Evolutionary conservation across 208 protist genomes (phyloP).

Genomic region (Acanthamoeba lenticulata): DNA sequence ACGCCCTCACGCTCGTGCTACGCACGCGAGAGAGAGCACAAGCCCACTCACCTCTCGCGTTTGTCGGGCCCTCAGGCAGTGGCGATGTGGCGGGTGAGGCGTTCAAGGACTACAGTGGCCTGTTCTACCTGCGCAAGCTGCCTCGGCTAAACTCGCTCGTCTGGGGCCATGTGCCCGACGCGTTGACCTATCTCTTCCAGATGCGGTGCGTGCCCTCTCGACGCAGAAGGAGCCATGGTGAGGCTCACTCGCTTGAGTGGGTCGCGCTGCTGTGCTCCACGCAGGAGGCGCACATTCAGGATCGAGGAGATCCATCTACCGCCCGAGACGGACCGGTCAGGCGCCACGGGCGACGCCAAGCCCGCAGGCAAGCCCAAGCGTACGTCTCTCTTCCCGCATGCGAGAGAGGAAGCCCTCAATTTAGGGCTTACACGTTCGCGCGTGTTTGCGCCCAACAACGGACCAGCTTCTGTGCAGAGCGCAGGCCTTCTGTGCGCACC

Average conservation of each 20-base stretch:
- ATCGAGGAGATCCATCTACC: constrained; percentile 75
- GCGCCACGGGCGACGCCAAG: constrained; percentile 64
- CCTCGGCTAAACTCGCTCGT: constrained; percentile 73
- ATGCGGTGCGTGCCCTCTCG: constrained; percentile 56
- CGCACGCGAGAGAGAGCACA: not conserved
- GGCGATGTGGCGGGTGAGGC: constrained; percentile 63
- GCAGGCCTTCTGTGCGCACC: not conserved
- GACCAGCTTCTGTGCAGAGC: too few relatives aligned
- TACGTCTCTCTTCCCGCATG: not conserved
- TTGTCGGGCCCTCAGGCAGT: not conserved
- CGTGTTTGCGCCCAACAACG: not conserved
- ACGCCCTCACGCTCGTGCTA: not conserved
- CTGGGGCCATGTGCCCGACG: constrained; percentile 68
- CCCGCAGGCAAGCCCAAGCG: not conserved
- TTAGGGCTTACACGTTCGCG: not conserved
- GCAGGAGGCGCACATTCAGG: constrained; percentile 69
- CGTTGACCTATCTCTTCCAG: constrained; percentile 75
- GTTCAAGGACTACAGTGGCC: constrained; percentile 72
- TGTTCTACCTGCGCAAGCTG: constrained; percentile 74
- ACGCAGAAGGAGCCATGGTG: too few relatives aligned
- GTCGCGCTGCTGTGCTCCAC: not conserved
- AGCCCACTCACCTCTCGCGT: not conserved
- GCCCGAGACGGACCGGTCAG: constrained; percentile 59
- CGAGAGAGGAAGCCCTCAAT: not conserved
- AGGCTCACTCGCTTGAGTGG: not conserved